Evolutionary conservation across 805 yeast species (phyloP), one percentile per base, ranked within the genome.

Genomic region (Lachancea waltii): DNA sequence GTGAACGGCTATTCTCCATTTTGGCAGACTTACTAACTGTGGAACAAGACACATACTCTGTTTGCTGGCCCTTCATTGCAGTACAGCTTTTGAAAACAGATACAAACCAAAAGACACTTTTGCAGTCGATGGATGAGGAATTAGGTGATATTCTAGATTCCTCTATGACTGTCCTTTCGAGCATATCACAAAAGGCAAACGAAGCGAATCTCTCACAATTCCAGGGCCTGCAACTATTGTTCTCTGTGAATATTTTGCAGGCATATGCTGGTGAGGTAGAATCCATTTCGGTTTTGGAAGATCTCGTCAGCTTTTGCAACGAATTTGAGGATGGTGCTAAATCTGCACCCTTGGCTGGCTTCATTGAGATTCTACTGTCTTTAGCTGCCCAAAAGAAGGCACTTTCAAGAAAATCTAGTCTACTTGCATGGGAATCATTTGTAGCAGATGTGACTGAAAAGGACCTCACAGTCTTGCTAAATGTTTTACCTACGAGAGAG

Each of bases 221-320:
- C 44, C 64, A 65, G 41, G 81, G 86, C 30, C 81, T 90, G 52
- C 94, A 86, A 58, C 63, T 85, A 25, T 64, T 90, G 31, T 74
- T 84, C 40, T 81, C 95, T 0, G 75, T 84, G 72, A 80, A 81
- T 3, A 60, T 87, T 16, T 54, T 90, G 10, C 95, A 86, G 56
- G 67, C 89, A 23, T 87, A 79, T 53, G 65, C 78, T 38, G 94
- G 89, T 17, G 86, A 72, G 36, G 56, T 78, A 5, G 97, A 90
- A 43, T 80, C 95, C 1, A 74, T 83, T 5, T 68, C 76, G 23
- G 77, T 85, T 13, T 65, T 90, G 25, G 79, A 77, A 19, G 97
- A 90, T 54, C 61, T 90, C 34, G 74, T 74, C 40, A 59, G 69
- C 18, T 79, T 85, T 44, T 56, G 50, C 5, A 16, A 35, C 17